A percentile compares a stretch with the other conserved stretches of the same genome.
These are phyloP conservation scores for Leonotis leonurus DNA, from an alignment of 257 asterid genomes.

Conservation along the genomic window DNA sequence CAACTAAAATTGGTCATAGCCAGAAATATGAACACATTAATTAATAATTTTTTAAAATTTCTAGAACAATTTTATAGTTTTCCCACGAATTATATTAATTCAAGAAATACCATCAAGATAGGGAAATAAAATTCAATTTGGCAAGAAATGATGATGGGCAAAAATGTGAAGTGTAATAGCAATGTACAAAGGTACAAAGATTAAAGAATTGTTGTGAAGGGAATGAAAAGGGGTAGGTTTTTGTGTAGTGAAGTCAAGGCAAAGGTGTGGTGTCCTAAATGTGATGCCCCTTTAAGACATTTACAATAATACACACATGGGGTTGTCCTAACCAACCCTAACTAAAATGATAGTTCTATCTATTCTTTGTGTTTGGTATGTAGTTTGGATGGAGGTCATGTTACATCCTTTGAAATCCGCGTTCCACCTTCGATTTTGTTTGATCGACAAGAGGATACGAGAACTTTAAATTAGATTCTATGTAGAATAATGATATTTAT, in stretches of 20 bases:
- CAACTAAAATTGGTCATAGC: too few species aligned
- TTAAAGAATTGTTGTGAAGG: background rate
- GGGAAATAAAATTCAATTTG: background rate
- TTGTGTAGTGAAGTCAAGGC: slow-evolving; percentile 38
- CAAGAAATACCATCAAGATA: background rate
- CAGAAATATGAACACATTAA: too few species aligned
- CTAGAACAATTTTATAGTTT: too few species aligned
- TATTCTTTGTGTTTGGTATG: background rate
- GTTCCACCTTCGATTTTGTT: too few species aligned
- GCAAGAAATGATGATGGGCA: slow-evolving; percentile 16
- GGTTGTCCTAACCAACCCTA: slow-evolving; percentile 22
- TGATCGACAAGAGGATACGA: too few species aligned
- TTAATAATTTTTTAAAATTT: too few species aligned
- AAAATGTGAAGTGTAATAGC: slow-evolving; percentile 20
- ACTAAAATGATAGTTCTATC: background rate
- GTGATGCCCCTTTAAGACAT: slow-evolving; percentile 28
- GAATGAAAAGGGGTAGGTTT: slow-evolving; percentile 8
- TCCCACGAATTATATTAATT: slow-evolving; percentile 15
- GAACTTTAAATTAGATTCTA: too few species aligned
- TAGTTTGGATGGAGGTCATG: too few species aligned
- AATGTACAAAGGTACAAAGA: slow-evolving; percentile 10
- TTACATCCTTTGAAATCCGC: too few species aligned
- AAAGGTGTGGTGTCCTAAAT: slow-evolving; percentile 34
- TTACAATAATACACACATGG: slow-evolving; percentile 59
- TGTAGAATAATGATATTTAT: too few species aligned